These are phyloP conservation scores for Phaeotremella skinneri DNA, from an alignment of 768 basidiomycete species.

Conservation along the genomic window DNA sequence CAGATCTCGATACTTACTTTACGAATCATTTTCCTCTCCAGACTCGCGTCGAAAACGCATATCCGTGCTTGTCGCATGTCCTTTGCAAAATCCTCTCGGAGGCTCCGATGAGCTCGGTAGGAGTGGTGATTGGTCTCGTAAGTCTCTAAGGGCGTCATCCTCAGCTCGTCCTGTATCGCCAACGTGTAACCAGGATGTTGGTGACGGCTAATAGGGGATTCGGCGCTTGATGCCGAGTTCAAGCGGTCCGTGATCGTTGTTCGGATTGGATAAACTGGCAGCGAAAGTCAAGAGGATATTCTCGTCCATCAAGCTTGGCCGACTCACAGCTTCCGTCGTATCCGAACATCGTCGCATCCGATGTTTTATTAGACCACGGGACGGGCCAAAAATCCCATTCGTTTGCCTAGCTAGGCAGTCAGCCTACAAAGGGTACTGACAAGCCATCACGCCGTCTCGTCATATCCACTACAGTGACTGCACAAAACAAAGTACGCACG, in stretches of 20 bases:
- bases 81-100: constrained; percentile 44
- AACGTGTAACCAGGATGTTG: constrained; percentile 46
- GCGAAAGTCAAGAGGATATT: neutral
- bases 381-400: constrained; percentile 51
- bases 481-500: constrained; percentile 19
- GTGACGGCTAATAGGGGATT: constrained; percentile 32
- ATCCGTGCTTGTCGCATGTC: constrained; percentile 45
- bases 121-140: constrained; percentile 36
- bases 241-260: constrained; percentile 37
- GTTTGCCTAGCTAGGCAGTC: constrained; percentile 24
- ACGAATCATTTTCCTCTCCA: constrained; percentile 48
- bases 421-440: too few species aligned
- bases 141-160: constrained; percentile 38
- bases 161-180: constrained; percentile 17
- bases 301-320: neutral
- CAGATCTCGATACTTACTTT: constrained; percentile 26
- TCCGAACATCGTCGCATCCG: constrained; percentile 46
- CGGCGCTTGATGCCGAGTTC: constrained; percentile 3
- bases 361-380: constrained; percentile 34
- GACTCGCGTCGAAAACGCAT: constrained; percentile 49
- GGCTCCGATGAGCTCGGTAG: constrained; percentile 35
- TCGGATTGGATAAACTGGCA: constrained; percentile 48
- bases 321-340: constrained; percentile 49
- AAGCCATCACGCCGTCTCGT: neutral
- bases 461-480: neutral